Percentiles rank a stretch among this genome's conserved stretches.
Conservation (phyloP, 768 basidiomycete species). For the Rhizopogon sp. region DNA sequence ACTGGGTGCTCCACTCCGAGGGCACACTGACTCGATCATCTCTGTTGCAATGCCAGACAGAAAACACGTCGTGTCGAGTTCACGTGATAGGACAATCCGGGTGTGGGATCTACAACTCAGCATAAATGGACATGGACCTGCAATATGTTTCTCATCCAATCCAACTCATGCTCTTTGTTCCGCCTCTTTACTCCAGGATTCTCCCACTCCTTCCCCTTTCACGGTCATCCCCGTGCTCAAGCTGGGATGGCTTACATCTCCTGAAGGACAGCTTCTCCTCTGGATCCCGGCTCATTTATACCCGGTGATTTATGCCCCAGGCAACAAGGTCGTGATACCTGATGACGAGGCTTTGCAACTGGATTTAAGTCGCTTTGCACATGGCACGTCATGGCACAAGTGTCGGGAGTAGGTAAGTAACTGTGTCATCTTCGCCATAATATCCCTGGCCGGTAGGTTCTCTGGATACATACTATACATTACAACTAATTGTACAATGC, state of each 20-base stretch:
- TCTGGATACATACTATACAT: too few species aligned
- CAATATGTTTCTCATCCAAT: not conserved
- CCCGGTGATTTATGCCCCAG: not conserved
- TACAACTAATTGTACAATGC: too few species aligned
- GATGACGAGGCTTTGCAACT: not conserved
- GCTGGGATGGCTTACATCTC: not conserved
- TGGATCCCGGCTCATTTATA: not conserved
- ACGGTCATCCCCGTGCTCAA: too few species aligned
- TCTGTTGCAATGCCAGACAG: not conserved
- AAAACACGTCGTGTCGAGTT: slow-evolving; percentile 1
- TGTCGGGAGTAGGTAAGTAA: not conserved
- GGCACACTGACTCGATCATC: not conserved
- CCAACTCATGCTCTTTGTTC: not conserved
- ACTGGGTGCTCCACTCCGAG: not conserved
- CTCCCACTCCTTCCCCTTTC: too few species aligned
- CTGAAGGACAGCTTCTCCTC: not conserved
- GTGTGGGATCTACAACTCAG: not conserved
- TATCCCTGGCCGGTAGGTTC: too few species aligned
- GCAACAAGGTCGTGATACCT: not conserved
- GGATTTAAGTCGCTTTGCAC: not conserved
- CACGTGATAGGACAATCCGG: not conserved
- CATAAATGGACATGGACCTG: not conserved
- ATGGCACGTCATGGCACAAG: not conserved
- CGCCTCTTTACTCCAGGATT: too few species aligned
- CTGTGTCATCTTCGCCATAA: too few species aligned